Conservation (phyloP, 192 early-diverging fungal genomes). For the Dimargaris verticillata region DNA sequence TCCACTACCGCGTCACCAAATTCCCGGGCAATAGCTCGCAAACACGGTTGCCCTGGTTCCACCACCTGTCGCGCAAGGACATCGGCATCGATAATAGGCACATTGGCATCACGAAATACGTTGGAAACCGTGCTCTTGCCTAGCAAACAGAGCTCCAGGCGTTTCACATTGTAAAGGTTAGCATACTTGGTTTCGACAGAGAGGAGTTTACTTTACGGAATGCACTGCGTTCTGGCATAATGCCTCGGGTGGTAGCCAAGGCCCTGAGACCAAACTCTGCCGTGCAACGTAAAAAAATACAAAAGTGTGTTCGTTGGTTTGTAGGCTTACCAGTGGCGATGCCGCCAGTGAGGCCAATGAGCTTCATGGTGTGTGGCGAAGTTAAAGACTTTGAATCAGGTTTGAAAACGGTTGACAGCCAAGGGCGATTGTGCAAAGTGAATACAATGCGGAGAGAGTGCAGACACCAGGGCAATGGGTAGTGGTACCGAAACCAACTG, state of each 20-base stretch:
- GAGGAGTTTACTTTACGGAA: neutral
- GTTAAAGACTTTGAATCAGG: neutral
- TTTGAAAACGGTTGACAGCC: neutral
- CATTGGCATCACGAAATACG: conserved; percentile 30
- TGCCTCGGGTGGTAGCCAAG: neutral
- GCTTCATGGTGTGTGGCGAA: conserved; percentile 48
- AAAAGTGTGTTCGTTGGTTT: neutral
- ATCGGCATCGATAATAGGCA: conserved; percentile 86
- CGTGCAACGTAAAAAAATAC: neutral
- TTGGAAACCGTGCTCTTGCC: conserved; percentile 79
- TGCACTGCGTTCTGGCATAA: conserved; percentile 4
- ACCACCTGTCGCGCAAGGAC: conserved; percentile 76
- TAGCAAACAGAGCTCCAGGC: no score
- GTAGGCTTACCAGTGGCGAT: conserved; percentile 57
- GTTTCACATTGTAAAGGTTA: no score
- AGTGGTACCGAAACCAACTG: neutral
- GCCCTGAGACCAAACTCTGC: neutral
- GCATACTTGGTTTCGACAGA: neutral
- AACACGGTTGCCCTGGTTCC: conserved; percentile 52
- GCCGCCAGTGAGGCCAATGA: conserved; percentile 89
- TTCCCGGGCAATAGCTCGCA: conserved; percentile 46
- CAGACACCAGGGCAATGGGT: neutral
- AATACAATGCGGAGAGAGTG: neutral
- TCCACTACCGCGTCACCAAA: conserved; percentile 59
- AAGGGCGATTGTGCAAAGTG: neutral